Evolutionary conservation across 768 basidiomycete species (phyloP).

Genomic region (Psilocybe tampanensis): DNA sequence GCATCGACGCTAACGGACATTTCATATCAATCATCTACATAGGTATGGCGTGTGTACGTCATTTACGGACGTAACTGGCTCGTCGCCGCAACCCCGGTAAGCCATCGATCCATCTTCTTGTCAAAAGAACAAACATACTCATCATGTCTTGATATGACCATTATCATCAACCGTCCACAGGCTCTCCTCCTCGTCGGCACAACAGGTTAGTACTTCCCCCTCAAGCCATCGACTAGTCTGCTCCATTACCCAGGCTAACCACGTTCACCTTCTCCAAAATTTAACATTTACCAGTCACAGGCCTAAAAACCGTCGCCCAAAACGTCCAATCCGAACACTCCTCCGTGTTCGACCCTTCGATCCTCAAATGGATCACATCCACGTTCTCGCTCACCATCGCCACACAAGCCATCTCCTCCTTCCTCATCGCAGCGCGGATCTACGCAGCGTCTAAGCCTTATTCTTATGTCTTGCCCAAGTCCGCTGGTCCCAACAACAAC

Average conservation of each 20-base stretch:
- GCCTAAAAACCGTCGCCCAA: constrained; percentile 27
- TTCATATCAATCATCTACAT: too few relatives aligned
- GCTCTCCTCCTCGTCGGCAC: constrained; percentile 24
- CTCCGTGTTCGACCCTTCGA: constrained; percentile 28
- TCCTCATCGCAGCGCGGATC: constrained; percentile 24
- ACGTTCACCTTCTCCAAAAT: too few relatives aligned
- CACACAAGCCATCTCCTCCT: constrained; percentile 27
- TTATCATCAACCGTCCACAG: too few relatives aligned
- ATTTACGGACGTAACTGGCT: constrained; percentile 27
- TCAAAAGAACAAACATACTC: neutral
- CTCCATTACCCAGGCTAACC: too few relatives aligned
- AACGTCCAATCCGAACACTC: constrained; percentile 21
- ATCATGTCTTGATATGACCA: neutral
- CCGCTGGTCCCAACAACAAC: too few relatives aligned
- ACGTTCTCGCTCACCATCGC: constrained; percentile 29
- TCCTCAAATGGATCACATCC: constrained; percentile 28
- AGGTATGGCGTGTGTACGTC: constrained; percentile 31
- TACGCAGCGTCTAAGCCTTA: constrained; percentile 21
- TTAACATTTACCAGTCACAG: too few relatives aligned
- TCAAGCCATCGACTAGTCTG: too few relatives aligned
- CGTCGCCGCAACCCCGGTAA: constrained; percentile 23
- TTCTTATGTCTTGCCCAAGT: neutral
- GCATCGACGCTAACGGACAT: too few relatives aligned
- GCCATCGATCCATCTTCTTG: neutral
- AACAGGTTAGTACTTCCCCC: constrained; percentile 14